Evolutionary conservation across 1,284 basidiomycete species (phyloP), one percentile per base, ranked within the genome.

Genomic region (Pseudozyma sp.): DNA sequence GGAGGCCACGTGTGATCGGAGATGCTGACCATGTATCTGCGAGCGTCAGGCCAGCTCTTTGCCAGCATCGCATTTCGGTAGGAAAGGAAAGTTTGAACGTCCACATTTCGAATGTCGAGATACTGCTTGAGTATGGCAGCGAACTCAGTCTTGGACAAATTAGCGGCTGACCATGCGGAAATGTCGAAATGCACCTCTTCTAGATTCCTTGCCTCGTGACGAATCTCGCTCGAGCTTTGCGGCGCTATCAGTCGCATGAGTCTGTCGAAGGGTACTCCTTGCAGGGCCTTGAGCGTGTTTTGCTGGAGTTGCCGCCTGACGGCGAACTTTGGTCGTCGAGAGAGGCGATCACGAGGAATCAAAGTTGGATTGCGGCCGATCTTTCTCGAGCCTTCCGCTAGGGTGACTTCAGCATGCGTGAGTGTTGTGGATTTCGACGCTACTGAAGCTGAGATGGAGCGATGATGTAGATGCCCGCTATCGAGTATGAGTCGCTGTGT

Each of bases 41-140:
- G 60, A 17, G 33, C 55, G 34, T 60, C 50, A 3, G 60, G 39
- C 70, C 70, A 73, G 54, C 59, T 60, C 8, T 50, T 34, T 5
- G 64, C 47, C 9, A 73, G 53, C 46, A 64, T 53, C 2, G 70
- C 65, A n/a, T 73, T 73, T 16, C 70, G 70, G 14, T 49, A 33
- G 5, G 64, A 30, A 8, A 73, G 48, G 16, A 62, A 68, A 10
- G 13, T 11, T 1, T 57, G 45, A 1, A 37, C 11, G 24, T 45
- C 42, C 7, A 49, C 24, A 7, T 47, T 14, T 1, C n/a, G 35
- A 8, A 42, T 11, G 3, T 0, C 3, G 3, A 72, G 48, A 19
- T 50, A 55, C 31, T 33, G 17, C 7, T 66, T 4, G 4, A 72
- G 43, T 19, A 19, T 24, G 10, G 16, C 4, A 3, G 35, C 45